Evolutionary conservation across 2,329 filamentous ascomycete species (phyloP), one percentile per base, ranked within the genome.

Genomic region (Venturia oleaginea): DNA sequence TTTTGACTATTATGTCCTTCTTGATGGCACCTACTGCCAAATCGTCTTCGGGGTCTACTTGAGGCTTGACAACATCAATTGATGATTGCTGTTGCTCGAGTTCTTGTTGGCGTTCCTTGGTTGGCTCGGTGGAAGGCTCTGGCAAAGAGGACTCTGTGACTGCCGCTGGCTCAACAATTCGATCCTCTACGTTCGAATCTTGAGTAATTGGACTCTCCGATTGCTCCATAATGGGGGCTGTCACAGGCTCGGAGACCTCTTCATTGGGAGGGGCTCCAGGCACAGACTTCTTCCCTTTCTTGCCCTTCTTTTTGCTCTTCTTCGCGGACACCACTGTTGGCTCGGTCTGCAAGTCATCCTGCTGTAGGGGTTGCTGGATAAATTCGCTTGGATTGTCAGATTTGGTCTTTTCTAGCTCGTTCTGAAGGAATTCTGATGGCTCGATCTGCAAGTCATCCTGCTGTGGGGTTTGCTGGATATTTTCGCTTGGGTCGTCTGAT

Each of bases 281-380:
- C 34, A 15, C 37, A 27, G 62, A 57, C 27, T 63, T 63, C 22
- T 57, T 63, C 43, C 66, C 46, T 51, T 62, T 62, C 42, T 62
- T 62, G 27, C 15, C 61, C 30, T 62, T 61, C 55, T 59, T 61
- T 40, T 64, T 64, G 38, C 51, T 60, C 63, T 64, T 64, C 40
- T 64, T 46, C 7, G 22, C 22, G 17, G 48, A 73, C 43, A 73
- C 67, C 8, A 74, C 73, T 66, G 69, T 71, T n/a, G n/a, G n/a
- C 32, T 71, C 70, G 40, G 68, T 68, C 24, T 68, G 65, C 51
- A 62, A 27, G 13, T 57, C 60, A 62, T 37, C 40, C 11, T 42
- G n/a, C 8, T 30, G 19, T 37, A 13, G n/a, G 13, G 30, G 37
- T 10, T 13, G 22, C 51, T n/a, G 51, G 27, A 57, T 15, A 57